phyloP scores from a whole-genome alignment of 2,329 filamentous ascomycete species.

The Verticillium klebahnii region DNA sequence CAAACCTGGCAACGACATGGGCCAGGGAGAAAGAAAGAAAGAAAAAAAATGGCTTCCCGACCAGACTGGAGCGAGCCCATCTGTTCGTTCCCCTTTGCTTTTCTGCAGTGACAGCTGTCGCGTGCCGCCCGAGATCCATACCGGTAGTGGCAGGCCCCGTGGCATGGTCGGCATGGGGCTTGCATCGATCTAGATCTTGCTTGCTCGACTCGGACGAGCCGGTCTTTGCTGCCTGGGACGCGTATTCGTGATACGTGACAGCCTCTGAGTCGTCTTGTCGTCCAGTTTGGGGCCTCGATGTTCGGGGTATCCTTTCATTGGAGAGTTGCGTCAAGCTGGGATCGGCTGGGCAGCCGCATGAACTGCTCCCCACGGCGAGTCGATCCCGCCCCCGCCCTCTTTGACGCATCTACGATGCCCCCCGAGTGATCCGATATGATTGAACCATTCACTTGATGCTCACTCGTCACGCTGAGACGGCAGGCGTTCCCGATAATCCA shows the following conservation, averaged over 20 bases:
- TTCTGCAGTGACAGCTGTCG: neutral
- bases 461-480: neutral
- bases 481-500: neutral
- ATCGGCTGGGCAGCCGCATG: neutral
- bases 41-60: neutral
- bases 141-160: too few species aligned
- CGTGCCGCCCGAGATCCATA: too few species aligned
- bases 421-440: neutral
- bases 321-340: neutral
- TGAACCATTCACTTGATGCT: neutral
- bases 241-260: neutral
- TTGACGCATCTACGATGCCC: neutral
- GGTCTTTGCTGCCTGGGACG: neutral
- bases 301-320: neutral
- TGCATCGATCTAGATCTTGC: neutral
- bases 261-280: neutral
- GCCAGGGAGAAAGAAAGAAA: neutral
- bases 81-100: neutral
- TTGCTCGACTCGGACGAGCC: neutral
- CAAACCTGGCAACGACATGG: neutral
- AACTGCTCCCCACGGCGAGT: neutral
- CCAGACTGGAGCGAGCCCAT: neutral
- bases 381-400: neutral
- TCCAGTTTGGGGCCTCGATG: neutral
- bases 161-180: too few species aligned